Base-by-base conservation (phyloP, 148 eudicot species). In the Bassia scoparia region DNA sequence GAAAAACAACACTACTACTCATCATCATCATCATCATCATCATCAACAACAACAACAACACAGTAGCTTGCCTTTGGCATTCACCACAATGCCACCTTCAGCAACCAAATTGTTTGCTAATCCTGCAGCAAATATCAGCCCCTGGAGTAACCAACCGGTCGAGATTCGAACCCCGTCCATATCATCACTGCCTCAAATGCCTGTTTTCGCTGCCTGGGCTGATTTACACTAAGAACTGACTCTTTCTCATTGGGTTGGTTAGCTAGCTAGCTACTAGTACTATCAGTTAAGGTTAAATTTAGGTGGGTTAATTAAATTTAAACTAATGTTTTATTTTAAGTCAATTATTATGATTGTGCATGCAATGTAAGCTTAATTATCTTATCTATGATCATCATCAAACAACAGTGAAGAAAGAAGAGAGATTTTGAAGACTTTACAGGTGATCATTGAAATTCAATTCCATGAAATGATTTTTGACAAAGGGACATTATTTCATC, bases 141-240 rank as follows among this genome's bases (percentile, higher is more conserved):
- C 89, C 67, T 90, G 89, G 89, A 78, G 84, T 24, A 75, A 70
- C 14, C 78, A 87, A 21, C 63, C 83, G 4, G 78, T 74, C 48
- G 87, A 84, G 80, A 46, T 90, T 66, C 82, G 86, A 83, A 82
- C 90, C 27, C 70, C 76, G 54, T 60, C 85, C 8, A 70, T 86
- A 53, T 29, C 83, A 56, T 26, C 83, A 31, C 68, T 87, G 41
- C 80, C 90, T 24, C 87, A 85, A 71, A 75, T 85, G 78, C 93
- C 93, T 5, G 78, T 87, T 58, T 91, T 91, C 52, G 88, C 97
- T 67, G 88, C 91, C 18, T 91, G 97, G 93, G 78, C 97, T 23
- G 97, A 91, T 86, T 29, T 79, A 17, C 82, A 75, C 50, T 79
- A 23, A 75, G 66, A 23, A n/a, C n/a, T 41, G 44, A 41, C 52